Conservation (phyloP, 1,139 yeast species). For the Zygoascus hellenicus region DNA sequence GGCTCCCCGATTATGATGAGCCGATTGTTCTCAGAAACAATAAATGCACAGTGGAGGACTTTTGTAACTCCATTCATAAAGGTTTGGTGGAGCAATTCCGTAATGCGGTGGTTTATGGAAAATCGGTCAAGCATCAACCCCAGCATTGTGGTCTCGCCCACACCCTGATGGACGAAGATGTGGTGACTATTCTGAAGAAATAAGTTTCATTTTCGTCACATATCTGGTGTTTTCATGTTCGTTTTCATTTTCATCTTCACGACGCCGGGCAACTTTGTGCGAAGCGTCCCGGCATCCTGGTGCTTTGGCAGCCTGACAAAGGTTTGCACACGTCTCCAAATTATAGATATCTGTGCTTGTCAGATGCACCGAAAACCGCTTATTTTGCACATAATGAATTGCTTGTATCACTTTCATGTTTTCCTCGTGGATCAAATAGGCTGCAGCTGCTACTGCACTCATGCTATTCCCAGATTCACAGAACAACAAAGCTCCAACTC, state of each 20-base stretch:
- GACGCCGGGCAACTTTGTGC: slow-evolving; percentile 5
- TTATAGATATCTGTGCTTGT: slow-evolving; percentile 25
- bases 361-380: slow-evolving; percentile 27
- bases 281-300: too few species aligned
- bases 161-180: slow-evolving; percentile 87
- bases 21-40: slow-evolving; percentile 87
- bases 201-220: slow-evolving; percentile 21
- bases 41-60: slow-evolving; percentile 84
- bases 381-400: slow-evolving; percentile 29
- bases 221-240: not conserved
- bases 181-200: slow-evolving; percentile 87
- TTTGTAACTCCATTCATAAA: slow-evolving; percentile 95
- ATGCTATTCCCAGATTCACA: slow-evolving; percentile 35
- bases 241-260: slow-evolving; percentile 10
- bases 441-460: slow-evolving; percentile 30
- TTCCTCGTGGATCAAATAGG: slow-evolving; percentile 25
- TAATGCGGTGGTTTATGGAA: slow-evolving; percentile 85
- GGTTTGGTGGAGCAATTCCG: slow-evolving; percentile 88
- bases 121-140: slow-evolving; percentile 97
- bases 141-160: slow-evolving; percentile 89
- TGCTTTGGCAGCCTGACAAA: slow-evolving; percentile 4
- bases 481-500: slow-evolving; percentile 23
- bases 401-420: slow-evolving; percentile 22
- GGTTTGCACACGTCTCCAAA: slow-evolving; percentile 24
- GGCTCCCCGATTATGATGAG: slow-evolving; percentile 84